These are phyloP conservation scores for Dalbergia cochinchinensis DNA, from an alignment of 306 rosid species.

Conservation along the genomic window DNA sequence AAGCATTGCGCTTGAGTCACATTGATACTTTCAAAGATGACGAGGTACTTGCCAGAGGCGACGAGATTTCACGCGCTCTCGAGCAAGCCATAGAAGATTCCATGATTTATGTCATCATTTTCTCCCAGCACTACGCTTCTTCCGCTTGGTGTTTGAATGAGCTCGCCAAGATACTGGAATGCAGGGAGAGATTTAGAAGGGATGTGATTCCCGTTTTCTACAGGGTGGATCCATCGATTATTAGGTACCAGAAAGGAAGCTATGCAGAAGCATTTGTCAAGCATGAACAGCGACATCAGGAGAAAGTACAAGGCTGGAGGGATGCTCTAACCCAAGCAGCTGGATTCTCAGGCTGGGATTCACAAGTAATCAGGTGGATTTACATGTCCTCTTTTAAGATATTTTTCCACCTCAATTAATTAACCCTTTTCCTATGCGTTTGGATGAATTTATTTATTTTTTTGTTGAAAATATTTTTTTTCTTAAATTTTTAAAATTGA, in stretches of 20 bases:
- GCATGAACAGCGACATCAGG: background rate
- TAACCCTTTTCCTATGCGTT: no score
- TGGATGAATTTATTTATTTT: no score
- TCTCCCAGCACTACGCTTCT: background rate
- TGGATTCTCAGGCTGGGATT: background rate
- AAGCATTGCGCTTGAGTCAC: background rate
- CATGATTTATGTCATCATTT: background rate
- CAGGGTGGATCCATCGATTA: background rate
- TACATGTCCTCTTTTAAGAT: no score
- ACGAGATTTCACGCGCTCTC: background rate
- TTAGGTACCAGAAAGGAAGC: background rate
- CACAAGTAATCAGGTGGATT: background rate
- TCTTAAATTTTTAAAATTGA: no score
- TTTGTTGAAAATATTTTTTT: no score
- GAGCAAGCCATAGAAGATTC: background rate
- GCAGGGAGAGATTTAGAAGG: background rate
- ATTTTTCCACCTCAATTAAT: no score
- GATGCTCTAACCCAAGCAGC: background rate
- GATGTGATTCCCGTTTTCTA: background rate
- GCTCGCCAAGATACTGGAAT: background rate
- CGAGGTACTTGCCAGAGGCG: background rate
- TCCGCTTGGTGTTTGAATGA: background rate
- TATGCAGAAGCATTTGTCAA: background rate
- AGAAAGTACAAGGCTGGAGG: background rate
- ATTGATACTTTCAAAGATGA: background rate